Percentiles rank a stretch among this genome's conserved stretches.
Conservation (phyloP, 2,329 filamentous ascomycete species). For the Aspergillus jensenii region DNA sequence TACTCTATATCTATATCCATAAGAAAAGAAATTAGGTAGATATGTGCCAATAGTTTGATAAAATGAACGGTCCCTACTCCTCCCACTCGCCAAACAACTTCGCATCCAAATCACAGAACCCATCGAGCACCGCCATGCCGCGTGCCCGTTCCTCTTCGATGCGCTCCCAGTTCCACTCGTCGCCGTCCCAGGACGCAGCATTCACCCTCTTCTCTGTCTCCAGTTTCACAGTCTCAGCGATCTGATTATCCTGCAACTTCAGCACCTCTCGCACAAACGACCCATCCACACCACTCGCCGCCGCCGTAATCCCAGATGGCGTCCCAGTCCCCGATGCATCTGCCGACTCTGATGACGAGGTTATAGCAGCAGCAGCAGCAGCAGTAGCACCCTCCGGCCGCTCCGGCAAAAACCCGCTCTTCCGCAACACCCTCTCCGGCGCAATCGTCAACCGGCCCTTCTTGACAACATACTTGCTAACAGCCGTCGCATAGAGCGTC, state of each 20-base stretch:
- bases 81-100: slow-evolving; percentile 51
- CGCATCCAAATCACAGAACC: slow-evolving; percentile 55
- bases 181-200: slow-evolving; percentile 31
- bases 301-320: slow-evolving; percentile 31
- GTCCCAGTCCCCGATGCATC: slow-evolving; percentile 33
- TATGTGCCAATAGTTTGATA: not conserved
- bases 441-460: slow-evolving; percentile 79
- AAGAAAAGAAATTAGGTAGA: not conserved
- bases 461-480: slow-evolving; percentile 83
- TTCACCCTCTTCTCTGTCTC: slow-evolving; percentile 34
- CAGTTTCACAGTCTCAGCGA: slow-evolving; percentile 25
- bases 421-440: slow-evolving; percentile 71
- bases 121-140: slow-evolving; percentile 55
- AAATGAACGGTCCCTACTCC: not conserved
- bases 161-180: slow-evolving; percentile 60
- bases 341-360: slow-evolving; percentile 16
- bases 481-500: slow-evolving; percentile 67
- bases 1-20: slow-evolving; percentile 2
- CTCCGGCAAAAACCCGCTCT: slow-evolving; percentile 72
- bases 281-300: slow-evolving; percentile 33
- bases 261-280: slow-evolving; percentile 36
- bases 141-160: slow-evolving; percentile 59
- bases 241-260: slow-evolving; percentile 14
- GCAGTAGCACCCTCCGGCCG: slow-evolving; percentile 39
- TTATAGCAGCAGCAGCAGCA: not conserved